Evolutionary conservation across 306 rosid species (phyloP).

Genomic region (Quercus alba): DNA sequence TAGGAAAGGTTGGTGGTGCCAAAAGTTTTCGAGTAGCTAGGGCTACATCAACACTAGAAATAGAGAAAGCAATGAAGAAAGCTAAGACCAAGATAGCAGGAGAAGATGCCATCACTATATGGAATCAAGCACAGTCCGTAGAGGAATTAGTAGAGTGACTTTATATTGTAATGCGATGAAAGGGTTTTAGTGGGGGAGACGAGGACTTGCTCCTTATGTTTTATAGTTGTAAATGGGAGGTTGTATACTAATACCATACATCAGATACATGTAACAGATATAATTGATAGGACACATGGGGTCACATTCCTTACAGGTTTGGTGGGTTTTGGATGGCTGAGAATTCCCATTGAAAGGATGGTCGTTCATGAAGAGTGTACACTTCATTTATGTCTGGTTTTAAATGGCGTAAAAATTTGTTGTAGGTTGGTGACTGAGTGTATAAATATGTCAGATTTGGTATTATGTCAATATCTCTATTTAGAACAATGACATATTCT

Average conservation of each 20-base stretch:
- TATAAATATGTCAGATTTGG: background rate
- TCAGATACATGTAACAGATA: background rate
- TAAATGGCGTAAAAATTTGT: background rate
- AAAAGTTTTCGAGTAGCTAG: conserved; percentile 7
- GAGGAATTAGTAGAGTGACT: too few species aligned
- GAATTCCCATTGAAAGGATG: background rate
- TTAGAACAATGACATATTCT: too few species aligned
- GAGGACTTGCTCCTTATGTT: background rate
- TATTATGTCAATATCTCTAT: too few species aligned
- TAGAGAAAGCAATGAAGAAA: background rate
- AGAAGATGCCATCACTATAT: conserved; percentile 2
- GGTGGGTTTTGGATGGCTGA: background rate
- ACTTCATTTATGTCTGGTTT: background rate
- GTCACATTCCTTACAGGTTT: background rate
- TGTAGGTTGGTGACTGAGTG: background rate
- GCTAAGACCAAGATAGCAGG: background rate
- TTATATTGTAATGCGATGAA: too few species aligned
- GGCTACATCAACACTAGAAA: background rate
- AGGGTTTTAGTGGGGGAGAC: background rate
- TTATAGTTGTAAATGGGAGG: background rate
- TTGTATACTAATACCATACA: too few species aligned
- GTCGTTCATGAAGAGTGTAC: background rate
- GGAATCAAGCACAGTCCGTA: background rate
- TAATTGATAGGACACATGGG: background rate
- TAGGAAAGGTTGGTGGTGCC: background rate